phyloP scores from a whole-genome alignment of 257 asterid genomes.

The Solanum arcanum region DNA sequence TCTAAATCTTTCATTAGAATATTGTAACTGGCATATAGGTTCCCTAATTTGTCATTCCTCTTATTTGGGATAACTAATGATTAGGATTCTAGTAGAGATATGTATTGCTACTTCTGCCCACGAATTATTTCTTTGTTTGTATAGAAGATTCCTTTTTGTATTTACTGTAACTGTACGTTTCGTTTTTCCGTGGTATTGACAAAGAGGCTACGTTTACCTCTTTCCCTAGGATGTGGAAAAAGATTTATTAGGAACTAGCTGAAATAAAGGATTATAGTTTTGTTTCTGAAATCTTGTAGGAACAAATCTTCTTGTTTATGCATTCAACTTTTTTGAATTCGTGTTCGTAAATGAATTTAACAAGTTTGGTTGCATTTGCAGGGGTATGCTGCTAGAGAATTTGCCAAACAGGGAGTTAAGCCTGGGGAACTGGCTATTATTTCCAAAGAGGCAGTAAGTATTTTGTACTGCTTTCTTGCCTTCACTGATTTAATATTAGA shows the following conservation, averaged over 20 bases:
- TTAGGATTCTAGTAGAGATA: neutral
- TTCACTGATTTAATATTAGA: neutral
- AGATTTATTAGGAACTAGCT: neutral
- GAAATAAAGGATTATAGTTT: neutral
- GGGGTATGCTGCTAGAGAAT: slow-evolving; percentile 98
- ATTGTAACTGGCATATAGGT: neutral
- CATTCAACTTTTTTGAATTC: neutral
- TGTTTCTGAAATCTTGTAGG: neutral
- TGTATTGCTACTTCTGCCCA: neutral
- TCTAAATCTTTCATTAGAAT: neutral
- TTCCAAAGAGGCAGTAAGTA: slow-evolving; percentile 89
- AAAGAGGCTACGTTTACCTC: neutral
- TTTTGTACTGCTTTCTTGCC: neutral
- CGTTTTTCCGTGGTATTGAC: neutral
- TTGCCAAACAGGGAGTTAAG: slow-evolving; percentile 82
- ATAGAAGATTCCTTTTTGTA: neutral
- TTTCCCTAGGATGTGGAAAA: neutral
- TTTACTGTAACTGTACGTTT: neutral
- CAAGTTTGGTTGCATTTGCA: slow-evolving; percentile 16
- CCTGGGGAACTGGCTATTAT: slow-evolving; percentile 84
- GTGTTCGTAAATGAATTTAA: neutral
- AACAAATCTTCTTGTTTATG: neutral
- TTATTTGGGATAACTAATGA: neutral
- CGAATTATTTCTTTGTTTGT: neutral
- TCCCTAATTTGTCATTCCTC: neutral